Conservation (phyloP, 257 asterid species). For the Ballota nigra region DNA sequence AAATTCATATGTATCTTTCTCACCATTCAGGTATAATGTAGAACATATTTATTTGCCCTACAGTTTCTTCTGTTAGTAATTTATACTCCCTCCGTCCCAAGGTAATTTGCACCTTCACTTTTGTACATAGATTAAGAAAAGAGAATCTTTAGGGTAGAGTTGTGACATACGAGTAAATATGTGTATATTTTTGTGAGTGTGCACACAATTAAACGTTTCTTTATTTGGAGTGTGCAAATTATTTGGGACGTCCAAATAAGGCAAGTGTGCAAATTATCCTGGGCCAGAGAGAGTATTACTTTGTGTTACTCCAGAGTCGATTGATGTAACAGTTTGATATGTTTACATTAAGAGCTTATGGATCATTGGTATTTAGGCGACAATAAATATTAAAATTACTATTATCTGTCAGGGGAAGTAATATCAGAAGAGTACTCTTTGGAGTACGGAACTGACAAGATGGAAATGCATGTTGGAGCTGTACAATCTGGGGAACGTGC, state of each 20-base stretch:
- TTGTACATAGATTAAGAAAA: too few relatives aligned
- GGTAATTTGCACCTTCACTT: too few relatives aligned
- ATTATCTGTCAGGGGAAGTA: slow-evolving; percentile 62
- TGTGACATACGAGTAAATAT: too few relatives aligned
- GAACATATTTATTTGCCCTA: background rate
- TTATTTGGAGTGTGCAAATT: too few relatives aligned
- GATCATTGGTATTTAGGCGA: background rate
- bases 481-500: slow-evolving; percentile 89
- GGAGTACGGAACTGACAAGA: slow-evolving; percentile 88
- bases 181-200: too few relatives aligned
- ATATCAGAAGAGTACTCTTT: slow-evolving; percentile 92
- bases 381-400: background rate
- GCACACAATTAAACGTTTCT: too few relatives aligned
- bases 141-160: too few relatives aligned
- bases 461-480: slow-evolving; percentile 99
- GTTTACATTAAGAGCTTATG: slow-evolving; percentile 6
- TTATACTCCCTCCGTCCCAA: too few relatives aligned
- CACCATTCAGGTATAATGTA: background rate
- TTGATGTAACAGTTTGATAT: background rate
- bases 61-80: background rate
- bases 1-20: background rate
- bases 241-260: too few relatives aligned
- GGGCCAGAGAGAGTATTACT: too few relatives aligned
- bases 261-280: too few relatives aligned
- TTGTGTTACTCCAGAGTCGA: background rate